Percentiles rank a stretch among this genome's conserved stretches.
phyloP scores from a whole-genome alignment of 208 protist genomes.

The Crithidia acanthocephali region DNA sequence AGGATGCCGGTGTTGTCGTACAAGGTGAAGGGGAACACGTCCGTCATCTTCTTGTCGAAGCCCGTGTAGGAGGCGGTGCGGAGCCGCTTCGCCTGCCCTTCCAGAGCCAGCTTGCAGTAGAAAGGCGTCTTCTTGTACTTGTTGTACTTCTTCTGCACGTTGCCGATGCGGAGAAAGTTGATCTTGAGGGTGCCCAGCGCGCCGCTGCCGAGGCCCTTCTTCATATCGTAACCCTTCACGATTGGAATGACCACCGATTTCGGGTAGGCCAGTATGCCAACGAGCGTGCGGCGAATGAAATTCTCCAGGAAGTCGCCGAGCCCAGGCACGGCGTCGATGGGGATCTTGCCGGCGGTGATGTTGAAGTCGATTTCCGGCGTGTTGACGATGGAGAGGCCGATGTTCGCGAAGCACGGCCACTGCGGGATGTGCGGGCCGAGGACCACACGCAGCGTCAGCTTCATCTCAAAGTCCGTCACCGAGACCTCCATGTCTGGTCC shows the following conservation, averaged over 20 bases:
- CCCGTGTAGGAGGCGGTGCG: slow-evolving; percentile 60
- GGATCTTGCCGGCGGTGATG: slow-evolving; percentile 54
- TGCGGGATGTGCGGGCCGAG: slow-evolving; percentile 65
- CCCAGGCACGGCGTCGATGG: slow-evolving; percentile 68
- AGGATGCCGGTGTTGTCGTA: slow-evolving; percentile 62
- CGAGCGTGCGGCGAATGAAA: slow-evolving; percentile 76
- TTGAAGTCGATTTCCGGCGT: slow-evolving; percentile 67
- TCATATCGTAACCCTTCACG: slow-evolving; percentile 51
- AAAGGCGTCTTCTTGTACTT: slow-evolving; percentile 73
- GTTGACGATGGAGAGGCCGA: slow-evolving; percentile 64
- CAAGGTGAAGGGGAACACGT: slow-evolving; percentile 66
- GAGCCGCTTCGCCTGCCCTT: slow-evolving; percentile 47
- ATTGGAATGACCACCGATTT: slow-evolving; percentile 62
- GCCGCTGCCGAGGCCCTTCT: slow-evolving; percentile 42
- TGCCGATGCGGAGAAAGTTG: slow-evolving; percentile 47
- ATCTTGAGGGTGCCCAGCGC: slow-evolving; percentile 68
- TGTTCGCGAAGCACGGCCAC: slow-evolving; percentile 79
- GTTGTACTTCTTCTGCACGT: slow-evolving; percentile 48
- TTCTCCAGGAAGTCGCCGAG: slow-evolving; percentile 61
- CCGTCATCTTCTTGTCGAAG: slow-evolving; percentile 44
- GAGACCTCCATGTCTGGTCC: slow-evolving; percentile 72
- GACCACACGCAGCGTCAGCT: slow-evolving; percentile 59
- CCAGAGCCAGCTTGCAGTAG: slow-evolving; percentile 61
- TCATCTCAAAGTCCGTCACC: slow-evolving; percentile 60
- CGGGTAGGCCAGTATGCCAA: slow-evolving; percentile 65